Evolutionary conservation across 2,329 filamentous ascomycete species (phyloP).

Genomic region (Cladobotryum protrusum): DNA sequence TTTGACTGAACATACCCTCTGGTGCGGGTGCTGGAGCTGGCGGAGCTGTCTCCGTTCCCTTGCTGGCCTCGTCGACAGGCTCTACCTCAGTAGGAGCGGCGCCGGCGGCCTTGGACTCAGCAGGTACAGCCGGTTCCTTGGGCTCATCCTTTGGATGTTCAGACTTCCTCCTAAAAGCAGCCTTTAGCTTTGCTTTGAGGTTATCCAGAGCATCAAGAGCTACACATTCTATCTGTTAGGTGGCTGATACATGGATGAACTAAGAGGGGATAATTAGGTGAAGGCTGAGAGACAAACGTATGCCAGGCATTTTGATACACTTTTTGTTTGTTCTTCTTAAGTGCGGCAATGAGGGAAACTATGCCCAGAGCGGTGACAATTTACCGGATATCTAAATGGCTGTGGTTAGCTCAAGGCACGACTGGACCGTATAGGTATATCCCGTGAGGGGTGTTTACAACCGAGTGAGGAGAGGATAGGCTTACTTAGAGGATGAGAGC

Average conservation of each 20-base stretch:
- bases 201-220: constrained; percentile 47
- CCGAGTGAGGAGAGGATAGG: too few species aligned
- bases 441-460: too few species aligned
- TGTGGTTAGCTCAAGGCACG: too few species aligned
- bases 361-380: too few species aligned
- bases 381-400: constrained; percentile 12
- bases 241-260: neutral
- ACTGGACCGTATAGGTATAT: too few species aligned
- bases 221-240: constrained; percentile 17
- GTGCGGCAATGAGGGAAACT: too few species aligned
- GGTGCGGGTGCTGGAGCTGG: constrained; percentile 21
- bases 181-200: constrained; percentile 50
- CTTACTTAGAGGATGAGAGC: too few species aligned
- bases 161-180: constrained; percentile 44
- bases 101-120: constrained; percentile 16
- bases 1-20: neutral
- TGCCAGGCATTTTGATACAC: constrained; percentile 42
- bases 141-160: constrained; percentile 25
- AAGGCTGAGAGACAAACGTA: constrained; percentile 38
- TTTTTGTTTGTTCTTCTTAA: neutral
- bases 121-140: constrained; percentile 18
- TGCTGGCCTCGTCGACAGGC: constrained; percentile 18
- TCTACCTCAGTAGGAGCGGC: too few species aligned
- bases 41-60: constrained; percentile 17
- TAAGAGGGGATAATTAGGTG: too few species aligned